These are phyloP conservation scores for Xylaria longipes DNA, from an alignment of 495 filamentous ascomycete species.

Conservation along the genomic window DNA sequence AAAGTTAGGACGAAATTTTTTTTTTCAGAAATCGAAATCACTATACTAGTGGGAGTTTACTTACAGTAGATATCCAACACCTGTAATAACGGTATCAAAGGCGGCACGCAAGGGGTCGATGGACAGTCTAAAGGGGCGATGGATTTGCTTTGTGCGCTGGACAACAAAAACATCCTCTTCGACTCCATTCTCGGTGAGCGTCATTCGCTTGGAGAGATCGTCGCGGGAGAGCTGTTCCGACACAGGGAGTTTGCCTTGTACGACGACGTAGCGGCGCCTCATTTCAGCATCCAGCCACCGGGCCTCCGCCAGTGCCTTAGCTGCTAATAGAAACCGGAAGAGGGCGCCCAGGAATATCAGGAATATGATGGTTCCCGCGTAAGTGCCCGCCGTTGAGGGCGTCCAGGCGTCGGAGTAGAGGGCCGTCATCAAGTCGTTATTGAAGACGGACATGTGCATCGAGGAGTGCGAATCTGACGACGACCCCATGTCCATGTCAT, in stretches of 20 bases:
- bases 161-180: constrained; percentile 79
- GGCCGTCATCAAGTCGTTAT: constrained; percentile 66
- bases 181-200: constrained; percentile 69
- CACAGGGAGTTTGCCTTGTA: constrained; percentile 67
- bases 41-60: constrained; percentile 43
- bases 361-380: constrained; percentile 89
- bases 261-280: constrained; percentile 75
- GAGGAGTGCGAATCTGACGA: constrained; percentile 38
- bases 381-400: constrained; percentile 68
- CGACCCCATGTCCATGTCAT: constrained; percentile 29
- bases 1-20: constrained; percentile 29
- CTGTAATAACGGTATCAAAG: constrained; percentile 71
- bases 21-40: not conserved
- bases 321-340: constrained; percentile 71
- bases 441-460: constrained; percentile 61
- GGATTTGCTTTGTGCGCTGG: constrained; percentile 51
- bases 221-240: constrained; percentile 58
- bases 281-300: constrained; percentile 67
- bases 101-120: constrained; percentile 77
- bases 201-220: constrained; percentile 63
- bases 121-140: constrained; percentile 76
- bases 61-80: constrained; percentile 88
- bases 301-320: constrained; percentile 61
- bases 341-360: constrained; percentile 74
- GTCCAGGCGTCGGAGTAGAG: constrained; percentile 80